These are phyloP conservation scores for Laburnicola sp. DNA, from an alignment of 2,329 filamentous ascomycete genomes.

Conservation along the genomic window DNA sequence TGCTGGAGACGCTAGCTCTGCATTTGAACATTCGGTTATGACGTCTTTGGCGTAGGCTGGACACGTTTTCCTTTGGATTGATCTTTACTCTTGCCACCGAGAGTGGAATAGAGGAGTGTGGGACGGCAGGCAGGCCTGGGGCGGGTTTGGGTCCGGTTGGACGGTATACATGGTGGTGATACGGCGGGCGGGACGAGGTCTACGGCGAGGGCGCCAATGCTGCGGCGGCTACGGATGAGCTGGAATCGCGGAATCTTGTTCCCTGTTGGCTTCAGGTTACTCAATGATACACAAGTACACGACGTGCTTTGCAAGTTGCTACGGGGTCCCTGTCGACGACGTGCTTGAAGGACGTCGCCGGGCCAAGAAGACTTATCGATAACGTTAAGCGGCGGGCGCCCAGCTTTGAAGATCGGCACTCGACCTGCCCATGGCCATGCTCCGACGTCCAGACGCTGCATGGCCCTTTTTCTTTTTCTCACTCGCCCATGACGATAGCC, in stretches of 20 bases:
- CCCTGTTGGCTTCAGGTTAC: too few relatives aligned
- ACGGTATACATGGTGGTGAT: constrained; percentile 16
- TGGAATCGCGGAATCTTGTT: not conserved
- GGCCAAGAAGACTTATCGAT: too few relatives aligned
- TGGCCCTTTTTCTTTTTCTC: not conserved
- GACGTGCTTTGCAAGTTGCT: too few relatives aligned
- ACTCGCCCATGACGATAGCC: not conserved
- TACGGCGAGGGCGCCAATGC: constrained; percentile 3
- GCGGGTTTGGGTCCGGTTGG: constrained; percentile 13
- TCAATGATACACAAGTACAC: too few relatives aligned
- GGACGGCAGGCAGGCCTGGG: constrained; percentile 5
- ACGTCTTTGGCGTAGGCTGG: constrained; percentile 13
- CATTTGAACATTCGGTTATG: constrained; percentile 5
- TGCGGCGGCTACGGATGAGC: constrained; percentile 1
- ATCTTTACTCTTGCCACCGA: constrained; percentile 7
- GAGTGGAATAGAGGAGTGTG: constrained; percentile 12
- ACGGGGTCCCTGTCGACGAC: too few relatives aligned
- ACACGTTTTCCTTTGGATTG: constrained; percentile 18
- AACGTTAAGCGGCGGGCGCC: too few relatives aligned
- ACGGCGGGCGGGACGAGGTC: constrained; percentile 7
- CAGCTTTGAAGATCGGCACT: too few relatives aligned
- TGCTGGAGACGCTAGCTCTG: constrained; percentile 7
- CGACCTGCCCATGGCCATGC: too few relatives aligned
- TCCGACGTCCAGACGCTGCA: not conserved
- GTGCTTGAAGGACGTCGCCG: too few relatives aligned